A percentile compares a stretch with the other conserved stretches of the same genome.
Evolutionary conservation across 192 early-diverging fungal species (phyloP).

Genomic region (Backusella tuberculispora): DNA sequence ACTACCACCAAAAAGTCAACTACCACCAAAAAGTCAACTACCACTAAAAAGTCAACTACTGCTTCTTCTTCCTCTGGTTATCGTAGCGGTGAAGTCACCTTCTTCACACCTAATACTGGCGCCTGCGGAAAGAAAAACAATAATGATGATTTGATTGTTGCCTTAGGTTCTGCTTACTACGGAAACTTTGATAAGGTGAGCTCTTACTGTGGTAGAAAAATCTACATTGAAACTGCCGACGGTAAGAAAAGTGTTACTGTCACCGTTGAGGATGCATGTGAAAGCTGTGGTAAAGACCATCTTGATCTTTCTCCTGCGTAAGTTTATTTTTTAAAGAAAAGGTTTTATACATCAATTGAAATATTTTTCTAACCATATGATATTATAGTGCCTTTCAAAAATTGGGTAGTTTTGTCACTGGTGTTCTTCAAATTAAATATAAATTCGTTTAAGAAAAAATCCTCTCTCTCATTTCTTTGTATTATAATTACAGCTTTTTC

Average conservation of each 20-base stretch:
- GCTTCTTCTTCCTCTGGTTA: background rate
- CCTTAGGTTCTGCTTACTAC: slow-evolving; percentile 34
- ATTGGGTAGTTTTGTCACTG: too few species aligned
- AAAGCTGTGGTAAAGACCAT: slow-evolving; percentile 38
- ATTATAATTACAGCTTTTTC: too few species aligned
- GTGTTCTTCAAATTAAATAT: too few species aligned
- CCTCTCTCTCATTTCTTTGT: too few species aligned
- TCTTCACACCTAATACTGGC: slow-evolving; percentile 36
- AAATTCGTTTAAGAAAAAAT: too few species aligned
- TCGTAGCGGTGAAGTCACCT: slow-evolving; percentile 17
- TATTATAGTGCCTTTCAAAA: slow-evolving; percentile 3
- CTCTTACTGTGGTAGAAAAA: slow-evolving; percentile 42
- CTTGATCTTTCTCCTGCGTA: slow-evolving; percentile 40
- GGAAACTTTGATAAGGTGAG: slow-evolving; percentile 37
- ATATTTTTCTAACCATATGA: background rate
- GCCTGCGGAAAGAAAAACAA: slow-evolving; percentile 34
- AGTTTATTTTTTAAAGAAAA: background rate
- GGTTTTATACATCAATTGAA: background rate
- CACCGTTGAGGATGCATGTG: slow-evolving; percentile 49
- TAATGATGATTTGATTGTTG: slow-evolving; percentile 27
- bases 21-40: background rate
- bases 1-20: background rate
- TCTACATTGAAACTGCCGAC: slow-evolving; percentile 36
- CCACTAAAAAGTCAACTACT: background rate
- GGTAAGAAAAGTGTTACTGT: slow-evolving; percentile 43